phyloP scores from a whole-genome alignment of 208 protist genomes.

The Crithidia expoeki region DNA sequence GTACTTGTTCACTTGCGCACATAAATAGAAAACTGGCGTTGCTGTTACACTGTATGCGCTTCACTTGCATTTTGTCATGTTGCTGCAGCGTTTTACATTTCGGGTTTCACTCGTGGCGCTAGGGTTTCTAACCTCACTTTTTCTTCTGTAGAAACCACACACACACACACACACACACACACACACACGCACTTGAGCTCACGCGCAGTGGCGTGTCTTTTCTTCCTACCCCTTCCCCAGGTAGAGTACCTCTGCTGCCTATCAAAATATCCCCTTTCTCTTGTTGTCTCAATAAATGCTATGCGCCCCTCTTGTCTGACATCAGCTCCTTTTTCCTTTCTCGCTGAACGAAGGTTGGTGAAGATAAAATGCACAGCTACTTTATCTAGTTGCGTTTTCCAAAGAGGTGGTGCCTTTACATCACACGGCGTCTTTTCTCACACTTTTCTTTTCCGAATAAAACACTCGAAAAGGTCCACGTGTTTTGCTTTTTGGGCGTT shows the following conservation, averaged over 20 bases:
- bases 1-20: too few species aligned
- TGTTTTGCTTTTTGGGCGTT: background rate
- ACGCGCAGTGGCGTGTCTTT: background rate
- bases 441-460: background rate
- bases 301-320: background rate
- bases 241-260: background rate
- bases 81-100: too few species aligned
- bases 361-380: background rate
- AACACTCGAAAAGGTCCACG: background rate
- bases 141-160: background rate
- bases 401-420: too few species aligned
- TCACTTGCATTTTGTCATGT: too few species aligned
- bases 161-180: constrained; percentile 1
- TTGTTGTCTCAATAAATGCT: constrained; percentile 1
- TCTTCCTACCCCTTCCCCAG: background rate
- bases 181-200: background rate
- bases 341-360: constrained; percentile 1
- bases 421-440: background rate
- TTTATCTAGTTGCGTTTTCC: background rate
- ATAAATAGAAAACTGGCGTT: too few species aligned
- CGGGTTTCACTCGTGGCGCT: constrained; percentile 6
- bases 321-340: constrained; percentile 11
- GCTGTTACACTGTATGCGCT: too few species aligned
- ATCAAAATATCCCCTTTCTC: background rate
- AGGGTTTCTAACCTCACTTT: background rate